Percentiles rank a stretch among this genome's conserved stretches.
phyloP scores from a whole-genome alignment of 768 basidiomycete genomes.

The Agaricus bisporus region DNA sequence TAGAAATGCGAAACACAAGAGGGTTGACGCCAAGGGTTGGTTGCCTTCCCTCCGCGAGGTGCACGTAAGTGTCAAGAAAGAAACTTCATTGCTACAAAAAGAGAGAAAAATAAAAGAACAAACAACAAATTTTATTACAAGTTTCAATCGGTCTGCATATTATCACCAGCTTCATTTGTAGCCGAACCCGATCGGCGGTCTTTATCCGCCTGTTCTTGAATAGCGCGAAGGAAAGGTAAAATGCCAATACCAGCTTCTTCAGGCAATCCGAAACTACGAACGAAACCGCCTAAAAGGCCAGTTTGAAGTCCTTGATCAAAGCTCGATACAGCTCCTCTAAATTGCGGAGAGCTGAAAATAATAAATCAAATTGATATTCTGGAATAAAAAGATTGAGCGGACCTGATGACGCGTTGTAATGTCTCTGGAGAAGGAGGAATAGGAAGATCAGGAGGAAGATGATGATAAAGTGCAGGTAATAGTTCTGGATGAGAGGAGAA shows the following conservation, averaged over 20 bases:
- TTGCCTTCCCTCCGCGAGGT: no score
- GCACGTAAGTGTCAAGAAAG: no score
- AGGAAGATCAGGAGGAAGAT: slow-evolving; percentile 76
- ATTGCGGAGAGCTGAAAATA: slow-evolving; percentile 60
- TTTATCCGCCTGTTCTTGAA: slow-evolving; percentile 67
- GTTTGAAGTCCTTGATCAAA: slow-evolving; percentile 84
- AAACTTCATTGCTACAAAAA: no score
- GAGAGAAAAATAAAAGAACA: no score
- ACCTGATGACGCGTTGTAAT: slow-evolving; percentile 68
- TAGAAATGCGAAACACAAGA: no score
- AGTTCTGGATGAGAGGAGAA: slow-evolving; percentile 67
- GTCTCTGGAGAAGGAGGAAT: slow-evolving; percentile 61
- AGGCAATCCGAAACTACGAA: slow-evolving; percentile 74
- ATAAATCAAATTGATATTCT: neutral
- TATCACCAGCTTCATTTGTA: slow-evolving; percentile 29
- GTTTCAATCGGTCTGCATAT: slow-evolving; percentile 74
- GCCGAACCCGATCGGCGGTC: slow-evolving; percentile 20
- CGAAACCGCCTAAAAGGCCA: slow-evolving; percentile 69
- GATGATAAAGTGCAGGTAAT: slow-evolving; percentile 65
- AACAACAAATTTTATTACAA: neutral
- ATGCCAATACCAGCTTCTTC: slow-evolving; percentile 80
- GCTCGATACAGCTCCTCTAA: slow-evolving; percentile 70
- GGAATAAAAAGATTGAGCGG: slow-evolving; percentile 2
- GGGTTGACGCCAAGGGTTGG: no score
- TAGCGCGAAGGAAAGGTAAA: slow-evolving; percentile 72